Evolutionary conservation across 352 stramenopile genomes (phyloP).

Genomic region (Phytopythium chamaehyphon): DNA sequence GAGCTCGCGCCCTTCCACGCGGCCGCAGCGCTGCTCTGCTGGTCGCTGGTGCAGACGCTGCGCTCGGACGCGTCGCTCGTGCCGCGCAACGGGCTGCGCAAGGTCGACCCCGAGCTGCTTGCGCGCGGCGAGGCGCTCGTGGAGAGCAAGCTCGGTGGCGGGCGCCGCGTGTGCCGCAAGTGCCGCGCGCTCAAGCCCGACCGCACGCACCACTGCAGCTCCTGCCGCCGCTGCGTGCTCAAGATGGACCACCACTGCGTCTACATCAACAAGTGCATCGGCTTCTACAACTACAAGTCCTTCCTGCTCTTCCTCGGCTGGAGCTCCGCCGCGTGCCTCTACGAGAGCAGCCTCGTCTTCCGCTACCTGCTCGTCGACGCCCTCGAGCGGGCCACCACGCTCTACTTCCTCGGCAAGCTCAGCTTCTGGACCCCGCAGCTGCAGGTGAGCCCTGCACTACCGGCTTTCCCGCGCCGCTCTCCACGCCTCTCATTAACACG

Average conservation of each 20-base stretch:
- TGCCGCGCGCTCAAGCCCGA: conserved; percentile 74
- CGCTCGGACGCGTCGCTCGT: conserved; percentile 59
- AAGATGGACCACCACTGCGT: conserved; percentile 90
- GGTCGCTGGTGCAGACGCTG: conserved; percentile 53
- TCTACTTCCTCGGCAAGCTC: conserved; percentile 61
- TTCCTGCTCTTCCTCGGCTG: conserved; percentile 84
- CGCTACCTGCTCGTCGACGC: conserved; percentile 51
- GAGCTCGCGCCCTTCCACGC: conserved; percentile 55
- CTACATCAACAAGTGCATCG: conserved; percentile 90
- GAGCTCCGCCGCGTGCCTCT: conserved; percentile 63
- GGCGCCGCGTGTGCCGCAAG: conserved; percentile 64
- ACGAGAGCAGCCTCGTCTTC: conserved; percentile 64
- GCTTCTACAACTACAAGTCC: conserved; percentile 89
- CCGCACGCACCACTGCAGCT: conserved; percentile 80
- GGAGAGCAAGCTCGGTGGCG: conserved; percentile 73
- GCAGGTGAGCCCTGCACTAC: conserved; percentile 34
- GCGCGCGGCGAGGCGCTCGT: conserved; percentile 17
- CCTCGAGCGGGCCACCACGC: conserved; percentile 39
- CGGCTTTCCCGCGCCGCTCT: too few relatives aligned
- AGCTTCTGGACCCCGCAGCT: conserved; percentile 44
- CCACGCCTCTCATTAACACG: too few relatives aligned
- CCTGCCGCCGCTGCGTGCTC: conserved; percentile 69
- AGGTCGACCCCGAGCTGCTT: conserved; percentile 13
- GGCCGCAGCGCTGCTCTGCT: conserved; percentile 50
- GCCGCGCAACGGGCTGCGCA: conserved; percentile 17